Conservation (phyloP, 305 asterid species). For the Fraxinus paxiana region DNA sequence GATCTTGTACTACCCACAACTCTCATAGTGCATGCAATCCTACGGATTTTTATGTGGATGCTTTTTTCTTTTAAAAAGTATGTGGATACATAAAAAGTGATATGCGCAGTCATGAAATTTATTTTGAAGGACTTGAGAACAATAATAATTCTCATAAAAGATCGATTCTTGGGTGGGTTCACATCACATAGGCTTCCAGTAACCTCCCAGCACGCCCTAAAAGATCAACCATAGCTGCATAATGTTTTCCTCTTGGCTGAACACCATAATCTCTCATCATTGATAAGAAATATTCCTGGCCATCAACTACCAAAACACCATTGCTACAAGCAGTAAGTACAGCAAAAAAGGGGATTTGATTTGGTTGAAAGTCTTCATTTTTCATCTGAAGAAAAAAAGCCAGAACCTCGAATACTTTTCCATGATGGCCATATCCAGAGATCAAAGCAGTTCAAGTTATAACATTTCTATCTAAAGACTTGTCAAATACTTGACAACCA, state of each 20-base stretch:
- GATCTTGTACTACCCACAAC: neutral
- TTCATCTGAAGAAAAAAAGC: conserved; percentile 59
- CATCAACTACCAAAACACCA: conserved; percentile 70
- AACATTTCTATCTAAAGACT: neutral
- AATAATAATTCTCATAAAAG: neutral
- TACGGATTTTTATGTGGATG: neutral
- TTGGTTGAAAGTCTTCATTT: conserved; percentile 69
- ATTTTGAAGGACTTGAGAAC: neutral
- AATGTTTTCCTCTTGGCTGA: conserved; percentile 67
- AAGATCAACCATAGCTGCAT: conserved; percentile 75
- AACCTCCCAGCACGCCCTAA: conserved; percentile 78
- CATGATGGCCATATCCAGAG: conserved; percentile 29
- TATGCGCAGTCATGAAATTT: neutral
- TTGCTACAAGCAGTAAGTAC: conserved; percentile 86
- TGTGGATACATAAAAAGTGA: neutral
- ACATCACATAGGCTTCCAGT: conserved; percentile 52
- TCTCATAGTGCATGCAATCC: neutral
- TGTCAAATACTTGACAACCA: neutral
- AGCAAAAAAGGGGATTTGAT: conserved; percentile 73
- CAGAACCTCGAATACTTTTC: conserved; percentile 60
- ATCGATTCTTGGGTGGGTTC: too few species aligned
- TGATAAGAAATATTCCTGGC: conserved; percentile 60
- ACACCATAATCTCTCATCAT: conserved; percentile 68
- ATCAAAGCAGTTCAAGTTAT: neutral
- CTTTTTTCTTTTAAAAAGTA: neutral